These are phyloP conservation scores for Neurospora sublineolata DNA, from an alignment of 495 filamentous ascomycete species.

Conservation along the genomic window DNA sequence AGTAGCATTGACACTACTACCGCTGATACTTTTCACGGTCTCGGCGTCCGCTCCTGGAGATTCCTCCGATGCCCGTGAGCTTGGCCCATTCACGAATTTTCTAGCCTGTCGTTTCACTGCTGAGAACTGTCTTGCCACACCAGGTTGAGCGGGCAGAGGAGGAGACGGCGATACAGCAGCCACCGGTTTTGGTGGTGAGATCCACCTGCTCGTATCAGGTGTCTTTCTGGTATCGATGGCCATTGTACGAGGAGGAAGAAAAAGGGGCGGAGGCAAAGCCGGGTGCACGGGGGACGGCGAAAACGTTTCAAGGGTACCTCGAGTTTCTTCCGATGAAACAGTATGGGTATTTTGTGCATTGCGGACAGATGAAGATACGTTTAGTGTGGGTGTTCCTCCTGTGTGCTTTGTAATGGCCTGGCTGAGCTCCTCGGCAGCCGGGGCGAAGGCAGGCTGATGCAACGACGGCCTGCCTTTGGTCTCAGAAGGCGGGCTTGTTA, in stretches of 20 bases:
- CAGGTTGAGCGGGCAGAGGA: not conserved
- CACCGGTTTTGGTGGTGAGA: not conserved
- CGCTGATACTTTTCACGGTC: not conserved
- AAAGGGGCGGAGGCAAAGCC: not conserved
- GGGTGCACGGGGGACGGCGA: not conserved
- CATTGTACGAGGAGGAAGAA: not conserved
- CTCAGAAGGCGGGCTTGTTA: not conserved
- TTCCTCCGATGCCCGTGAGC: constrained; percentile 1
- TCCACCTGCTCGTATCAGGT: not conserved
- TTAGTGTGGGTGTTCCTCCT: not conserved
- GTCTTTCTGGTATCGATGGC: not conserved
- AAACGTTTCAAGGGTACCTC: not conserved
- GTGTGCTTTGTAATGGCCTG: not conserved
- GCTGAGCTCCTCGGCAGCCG: not conserved
- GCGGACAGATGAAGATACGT: not conserved
- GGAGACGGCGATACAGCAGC: not conserved
- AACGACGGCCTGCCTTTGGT: not conserved
- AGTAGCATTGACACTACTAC: not conserved
- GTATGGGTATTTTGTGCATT: not conserved
- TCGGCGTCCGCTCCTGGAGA: constrained; percentile 5
- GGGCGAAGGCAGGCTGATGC: not conserved
- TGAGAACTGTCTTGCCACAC: constrained; percentile 1
- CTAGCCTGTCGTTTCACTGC: constrained; percentile 4
- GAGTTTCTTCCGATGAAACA: not conserved
- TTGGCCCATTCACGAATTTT: constrained; percentile 1